Conservation (phyloP, 768 basidiomycete species). For the Auriscalpium microsporum region DNA sequence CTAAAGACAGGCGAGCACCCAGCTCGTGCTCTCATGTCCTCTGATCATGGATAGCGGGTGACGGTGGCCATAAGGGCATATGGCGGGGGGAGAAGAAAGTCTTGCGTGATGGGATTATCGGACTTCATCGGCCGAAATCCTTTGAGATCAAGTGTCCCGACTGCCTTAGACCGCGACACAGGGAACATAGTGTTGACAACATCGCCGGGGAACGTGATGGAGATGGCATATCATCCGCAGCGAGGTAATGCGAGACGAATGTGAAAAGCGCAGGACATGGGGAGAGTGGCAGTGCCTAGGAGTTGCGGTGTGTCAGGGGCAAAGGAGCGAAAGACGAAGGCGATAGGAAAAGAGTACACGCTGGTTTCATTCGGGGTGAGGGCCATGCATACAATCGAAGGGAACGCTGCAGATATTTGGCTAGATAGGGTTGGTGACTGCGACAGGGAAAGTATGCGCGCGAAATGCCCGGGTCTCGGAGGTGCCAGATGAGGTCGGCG, state of each 20-base stretch:
- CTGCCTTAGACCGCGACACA: conserved; percentile 40
- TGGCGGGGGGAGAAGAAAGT: no score
- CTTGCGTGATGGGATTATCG: no score
- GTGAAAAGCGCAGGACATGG: conserved; percentile 44
- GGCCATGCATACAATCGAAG: conserved; percentile 55
- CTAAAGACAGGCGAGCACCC: no score
- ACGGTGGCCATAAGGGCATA: no score
- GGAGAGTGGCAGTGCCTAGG: conserved; percentile 57
- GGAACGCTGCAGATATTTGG: conserved; percentile 42
- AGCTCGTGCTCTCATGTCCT: no score
- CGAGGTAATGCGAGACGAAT: conserved; percentile 57
- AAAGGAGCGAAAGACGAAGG: conserved; percentile 47
- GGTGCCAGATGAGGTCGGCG: conserved; percentile 49
- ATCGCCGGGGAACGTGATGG: conserved; percentile 45
- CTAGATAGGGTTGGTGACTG: conserved; percentile 56
- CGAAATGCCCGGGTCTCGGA: conserved; percentile 33
- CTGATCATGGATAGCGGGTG: no score
- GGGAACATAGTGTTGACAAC: conserved; percentile 49
- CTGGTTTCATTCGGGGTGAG: conserved; percentile 7
- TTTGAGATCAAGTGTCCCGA: no score
- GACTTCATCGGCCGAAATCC: no score
- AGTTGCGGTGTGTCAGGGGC: conserved; percentile 56
- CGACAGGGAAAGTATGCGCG: no score
- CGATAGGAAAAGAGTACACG: conserved; percentile 34
- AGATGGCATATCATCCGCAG: conserved; percentile 45